phyloP scores from a whole-genome alignment of 169 alveolate species.

The Neospora caninum region DNA sequence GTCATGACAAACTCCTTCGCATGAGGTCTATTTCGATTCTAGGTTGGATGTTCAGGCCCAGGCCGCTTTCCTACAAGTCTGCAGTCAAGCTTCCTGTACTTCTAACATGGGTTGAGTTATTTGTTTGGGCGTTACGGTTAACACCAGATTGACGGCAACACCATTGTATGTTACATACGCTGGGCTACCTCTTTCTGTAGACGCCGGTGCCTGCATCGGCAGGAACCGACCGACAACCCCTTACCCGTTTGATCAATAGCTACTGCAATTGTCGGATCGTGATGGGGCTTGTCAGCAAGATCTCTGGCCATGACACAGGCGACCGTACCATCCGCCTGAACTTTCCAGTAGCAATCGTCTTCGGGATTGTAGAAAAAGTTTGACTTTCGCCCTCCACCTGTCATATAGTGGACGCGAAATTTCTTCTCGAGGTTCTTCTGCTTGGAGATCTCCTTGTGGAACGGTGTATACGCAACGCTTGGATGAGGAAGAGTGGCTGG shows the following conservation, averaged over 20 bases:
- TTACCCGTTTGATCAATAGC: slow-evolving; percentile 32
- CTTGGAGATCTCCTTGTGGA: slow-evolving; percentile 22
- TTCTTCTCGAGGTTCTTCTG: slow-evolving; percentile 28
- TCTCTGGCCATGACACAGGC: background rate
- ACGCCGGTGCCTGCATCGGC: too few species aligned
- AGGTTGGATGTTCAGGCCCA: too few species aligned
- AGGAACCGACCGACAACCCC: background rate
- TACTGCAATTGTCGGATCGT: slow-evolving; percentile 8
- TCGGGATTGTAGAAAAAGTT: background rate
- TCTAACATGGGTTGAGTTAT: too few species aligned
- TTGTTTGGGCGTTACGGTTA: too few species aligned
- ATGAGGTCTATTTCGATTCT: too few species aligned
- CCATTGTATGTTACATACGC: too few species aligned
- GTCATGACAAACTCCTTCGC: too few species aligned
- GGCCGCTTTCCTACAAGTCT: too few species aligned
- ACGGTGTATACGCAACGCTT: slow-evolving; percentile 30
- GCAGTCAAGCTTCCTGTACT: too few species aligned
- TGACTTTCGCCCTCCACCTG: slow-evolving; percentile 10
- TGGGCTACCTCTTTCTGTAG: too few species aligned
- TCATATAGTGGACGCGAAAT: slow-evolving; percentile 41
- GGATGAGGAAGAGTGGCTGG: slow-evolving; percentile 25
- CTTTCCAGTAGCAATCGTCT: slow-evolving; percentile 38
- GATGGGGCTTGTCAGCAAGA: background rate
- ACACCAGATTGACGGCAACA: too few species aligned
- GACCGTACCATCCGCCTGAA: background rate